Percentiles rank a stretch among this genome's conserved stretches.
Conservation (phyloP, 1,139 yeast genomes). For the Nakaseomyces bracarensis region DNA sequence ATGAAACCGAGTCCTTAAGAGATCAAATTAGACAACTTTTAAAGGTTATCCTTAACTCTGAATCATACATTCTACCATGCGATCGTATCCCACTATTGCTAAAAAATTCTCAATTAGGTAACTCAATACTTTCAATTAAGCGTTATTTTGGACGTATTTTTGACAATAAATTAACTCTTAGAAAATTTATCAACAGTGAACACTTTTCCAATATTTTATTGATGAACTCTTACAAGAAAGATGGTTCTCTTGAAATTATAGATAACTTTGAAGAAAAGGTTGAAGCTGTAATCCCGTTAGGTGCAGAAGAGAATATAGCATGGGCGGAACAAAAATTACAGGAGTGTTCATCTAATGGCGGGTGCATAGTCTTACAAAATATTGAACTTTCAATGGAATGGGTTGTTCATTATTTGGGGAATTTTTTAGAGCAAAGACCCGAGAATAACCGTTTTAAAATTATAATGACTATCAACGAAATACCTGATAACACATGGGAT, state of each 20-base stretch:
- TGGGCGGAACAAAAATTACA: conserved; percentile 50
- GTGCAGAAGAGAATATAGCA: conserved; percentile 59
- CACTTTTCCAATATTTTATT: not conserved
- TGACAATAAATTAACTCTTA: not conserved
- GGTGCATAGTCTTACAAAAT: conserved; percentile 73
- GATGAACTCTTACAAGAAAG: conserved; percentile 26
- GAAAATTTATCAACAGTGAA: not conserved
- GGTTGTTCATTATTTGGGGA: conserved; percentile 37
- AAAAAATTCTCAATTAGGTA: not conserved
- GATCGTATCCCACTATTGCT: not conserved
- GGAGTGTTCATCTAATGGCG: conserved; percentile 39
- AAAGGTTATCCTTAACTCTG: not conserved
- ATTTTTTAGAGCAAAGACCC: conserved; percentile 10
- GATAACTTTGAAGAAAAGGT: conserved; percentile 12
- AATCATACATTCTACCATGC: not conserved
- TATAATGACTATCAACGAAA: conserved; percentile 15
- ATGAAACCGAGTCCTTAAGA: not conserved
- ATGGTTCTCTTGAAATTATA: conserved; percentile 53
- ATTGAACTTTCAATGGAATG: conserved; percentile 63
- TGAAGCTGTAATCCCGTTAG: conserved; percentile 48
- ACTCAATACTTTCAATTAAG: not conserved
- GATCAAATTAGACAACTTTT: not conserved
- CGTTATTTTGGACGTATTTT: not conserved
- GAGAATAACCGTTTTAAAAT: conserved; percentile 14
- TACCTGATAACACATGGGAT: not conserved